phyloP scores from a whole-genome alignment of 2,329 filamentous ascomycete species.

The Aspergillus jensenii region DNA sequence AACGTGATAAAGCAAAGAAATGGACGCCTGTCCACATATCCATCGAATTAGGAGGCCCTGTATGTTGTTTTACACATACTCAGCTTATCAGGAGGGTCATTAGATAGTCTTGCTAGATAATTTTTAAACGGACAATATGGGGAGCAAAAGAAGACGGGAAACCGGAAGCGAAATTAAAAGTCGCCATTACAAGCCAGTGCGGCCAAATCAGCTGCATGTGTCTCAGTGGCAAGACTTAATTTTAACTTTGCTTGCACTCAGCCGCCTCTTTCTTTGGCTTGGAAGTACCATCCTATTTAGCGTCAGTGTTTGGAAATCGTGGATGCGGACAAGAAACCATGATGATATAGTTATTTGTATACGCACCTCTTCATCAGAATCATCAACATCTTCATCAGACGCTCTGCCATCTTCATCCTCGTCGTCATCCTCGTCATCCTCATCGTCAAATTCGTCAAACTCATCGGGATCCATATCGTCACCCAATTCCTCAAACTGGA shows the following conservation, averaged over 20 bases:
- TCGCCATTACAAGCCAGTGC: background rate
- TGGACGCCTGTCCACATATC: constrained; percentile 7
- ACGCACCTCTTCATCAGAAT: constrained; percentile 54
- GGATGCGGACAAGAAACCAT: background rate
- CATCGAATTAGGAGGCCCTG: constrained; percentile 9
- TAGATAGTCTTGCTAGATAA: constrained; percentile 12
- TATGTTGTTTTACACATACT: constrained; percentile 13
- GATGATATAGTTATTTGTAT: background rate
- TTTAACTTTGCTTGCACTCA: constrained; percentile 94
- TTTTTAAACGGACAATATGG: constrained; percentile 20
- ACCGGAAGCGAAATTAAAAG: constrained; percentile 9
- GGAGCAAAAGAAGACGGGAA: constrained; percentile 32
- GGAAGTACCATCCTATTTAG: constrained; percentile 72
- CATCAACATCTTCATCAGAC: constrained; percentile 60
- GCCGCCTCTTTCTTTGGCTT: constrained; percentile 93
- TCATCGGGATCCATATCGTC: constrained; percentile 81
- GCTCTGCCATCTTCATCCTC: constrained; percentile 83
- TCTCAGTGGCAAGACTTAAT: background rate
- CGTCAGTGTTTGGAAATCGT: constrained; percentile 20
- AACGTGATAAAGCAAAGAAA: background rate
- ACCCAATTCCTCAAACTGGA: constrained; percentile 92
- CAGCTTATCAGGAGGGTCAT: constrained; percentile 7
- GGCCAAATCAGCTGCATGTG: background rate
- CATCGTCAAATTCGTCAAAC: constrained; percentile 82
- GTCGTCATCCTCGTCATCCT: constrained; percentile 90